phyloP scores from a whole-genome alignment of 768 basidiomycete species.

The Amanita subjunquillea region DNA sequence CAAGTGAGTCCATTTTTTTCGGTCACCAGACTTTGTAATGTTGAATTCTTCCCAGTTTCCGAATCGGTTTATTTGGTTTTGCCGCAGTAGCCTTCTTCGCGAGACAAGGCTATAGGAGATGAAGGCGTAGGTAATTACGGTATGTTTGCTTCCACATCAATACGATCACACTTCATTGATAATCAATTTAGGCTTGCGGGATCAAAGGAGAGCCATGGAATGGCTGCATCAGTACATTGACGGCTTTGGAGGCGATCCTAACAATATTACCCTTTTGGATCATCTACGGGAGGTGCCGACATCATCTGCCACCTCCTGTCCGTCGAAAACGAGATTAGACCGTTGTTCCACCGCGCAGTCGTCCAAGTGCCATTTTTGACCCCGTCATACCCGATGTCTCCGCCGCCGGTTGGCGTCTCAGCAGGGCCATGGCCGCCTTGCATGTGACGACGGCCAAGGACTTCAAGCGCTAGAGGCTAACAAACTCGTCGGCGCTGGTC shows the following conservation, averaged over 20 bases:
- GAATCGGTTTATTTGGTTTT: slow-evolving; percentile 67
- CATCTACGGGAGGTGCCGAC: slow-evolving; percentile 44
- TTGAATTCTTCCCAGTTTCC: slow-evolving; percentile 38
- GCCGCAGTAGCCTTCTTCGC: slow-evolving; percentile 57
- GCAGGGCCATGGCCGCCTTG: slow-evolving; percentile 48
- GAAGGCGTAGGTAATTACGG: slow-evolving; percentile 75
- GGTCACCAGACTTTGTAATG: background rate
- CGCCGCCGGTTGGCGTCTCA: slow-evolving; percentile 58
- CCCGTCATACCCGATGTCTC: slow-evolving; percentile 48
- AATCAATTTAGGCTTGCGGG: slow-evolving; percentile 39
- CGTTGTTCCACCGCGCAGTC: slow-evolving; percentile 65
- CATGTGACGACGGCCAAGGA: slow-evolving; percentile 47
- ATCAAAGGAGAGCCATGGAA: slow-evolving; percentile 54
- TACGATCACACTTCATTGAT: slow-evolving; percentile 5
- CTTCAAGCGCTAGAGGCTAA: slow-evolving; percentile 51
- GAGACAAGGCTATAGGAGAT: slow-evolving; percentile 57
- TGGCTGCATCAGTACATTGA: slow-evolving; percentile 52
- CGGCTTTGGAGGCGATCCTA: slow-evolving; percentile 60
- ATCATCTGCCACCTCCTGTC: slow-evolving; percentile 59
- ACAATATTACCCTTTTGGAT: slow-evolving; percentile 43
- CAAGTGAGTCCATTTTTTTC: slow-evolving; percentile 40
- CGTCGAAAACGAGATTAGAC: slow-evolving; percentile 41
- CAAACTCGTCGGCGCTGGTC: slow-evolving; percentile 41
- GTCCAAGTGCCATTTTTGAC: slow-evolving; percentile 65
- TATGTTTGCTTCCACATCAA: slow-evolving; percentile 16